Evolutionary conservation across 2,329 filamentous ascomycete species (phyloP).

Genomic region (Rosellinia necatrix): DNA sequence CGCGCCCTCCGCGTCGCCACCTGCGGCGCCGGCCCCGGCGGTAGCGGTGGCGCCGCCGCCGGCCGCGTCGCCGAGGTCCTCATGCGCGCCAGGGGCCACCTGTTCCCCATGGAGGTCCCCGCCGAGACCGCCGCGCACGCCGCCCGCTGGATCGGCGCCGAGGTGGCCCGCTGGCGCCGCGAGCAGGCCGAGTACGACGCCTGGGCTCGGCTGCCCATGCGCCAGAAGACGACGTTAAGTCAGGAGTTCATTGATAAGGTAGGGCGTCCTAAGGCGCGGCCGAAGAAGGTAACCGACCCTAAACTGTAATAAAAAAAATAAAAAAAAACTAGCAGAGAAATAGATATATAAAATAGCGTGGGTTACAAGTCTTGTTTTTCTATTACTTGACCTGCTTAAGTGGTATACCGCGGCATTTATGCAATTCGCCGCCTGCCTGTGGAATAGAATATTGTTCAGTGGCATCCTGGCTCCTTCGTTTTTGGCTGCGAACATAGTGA

Average conservation of each 20-base stretch:
- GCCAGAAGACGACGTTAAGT: constrained; percentile 61
- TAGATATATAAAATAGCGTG: no score
- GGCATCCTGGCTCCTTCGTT: no score
- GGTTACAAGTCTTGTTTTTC: no score
- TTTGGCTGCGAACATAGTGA: no score
- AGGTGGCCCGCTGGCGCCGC: constrained; percentile 60
- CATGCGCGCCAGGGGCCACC: constrained; percentile 71
- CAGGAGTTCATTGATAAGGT: constrained; percentile 62
- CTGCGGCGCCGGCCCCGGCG: constrained; percentile 70
- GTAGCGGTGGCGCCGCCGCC: constrained; percentile 65
- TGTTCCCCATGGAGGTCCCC: constrained; percentile 83
- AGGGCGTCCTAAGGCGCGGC: constrained; percentile 32
- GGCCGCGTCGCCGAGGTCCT: constrained; percentile 71
- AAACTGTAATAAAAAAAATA: constrained; percentile 27
- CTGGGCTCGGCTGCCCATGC: constrained; percentile 55
- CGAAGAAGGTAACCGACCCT: constrained; percentile 24
- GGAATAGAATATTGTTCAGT: no score
- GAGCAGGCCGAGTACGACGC: constrained; percentile 61
- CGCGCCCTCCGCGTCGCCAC: constrained; percentile 62
- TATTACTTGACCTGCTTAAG: no score
- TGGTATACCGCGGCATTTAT: no score
- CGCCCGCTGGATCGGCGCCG: constrained; percentile 60
- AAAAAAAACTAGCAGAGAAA: neutral
- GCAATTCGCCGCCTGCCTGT: no score
- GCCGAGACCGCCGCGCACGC: constrained; percentile 65